Conservation (phyloP, 1,139 yeast genomes). For the Pichia sp. region DNA sequence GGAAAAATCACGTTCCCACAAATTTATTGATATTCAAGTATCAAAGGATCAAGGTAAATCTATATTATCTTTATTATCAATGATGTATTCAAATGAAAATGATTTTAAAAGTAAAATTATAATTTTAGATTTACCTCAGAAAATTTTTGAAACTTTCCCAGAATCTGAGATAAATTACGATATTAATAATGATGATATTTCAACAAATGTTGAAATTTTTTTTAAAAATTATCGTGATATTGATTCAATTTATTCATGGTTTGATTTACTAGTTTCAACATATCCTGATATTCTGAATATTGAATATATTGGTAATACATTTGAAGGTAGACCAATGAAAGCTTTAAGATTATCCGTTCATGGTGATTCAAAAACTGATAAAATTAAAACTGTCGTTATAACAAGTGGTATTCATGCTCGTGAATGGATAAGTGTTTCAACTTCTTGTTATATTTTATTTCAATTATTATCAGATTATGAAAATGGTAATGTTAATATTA, state of each 20-base stretch:
- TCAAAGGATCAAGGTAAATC: constrained; percentile 22
- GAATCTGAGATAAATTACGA: constrained; percentile 13
- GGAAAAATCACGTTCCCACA: constrained; percentile 31
- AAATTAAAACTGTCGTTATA: constrained; percentile 63
- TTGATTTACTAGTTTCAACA: constrained; percentile 47
- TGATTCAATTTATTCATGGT: constrained; percentile 66
- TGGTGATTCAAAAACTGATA: constrained; percentile 26
- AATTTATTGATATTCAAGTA: constrained; percentile 37
- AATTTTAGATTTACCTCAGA: constrained; percentile 53
- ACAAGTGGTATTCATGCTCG: constrained; percentile 87
- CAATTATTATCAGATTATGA: constrained; percentile 50
- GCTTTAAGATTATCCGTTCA: constrained; percentile 58
- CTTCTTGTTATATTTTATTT: constrained; percentile 58
- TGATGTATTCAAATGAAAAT: constrained; percentile 16
- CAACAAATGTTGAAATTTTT: constrained; percentile 32
- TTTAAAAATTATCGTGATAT: constrained; percentile 68
- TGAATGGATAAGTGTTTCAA: constrained; percentile 79
- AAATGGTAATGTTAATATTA: constrained; percentile 33
- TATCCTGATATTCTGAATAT: constrained; percentile 55
- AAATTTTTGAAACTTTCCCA: constrained; percentile 52
- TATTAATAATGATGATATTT: constrained; percentile 15
- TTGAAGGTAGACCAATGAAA: constrained; percentile 63
- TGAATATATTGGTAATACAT: constrained; percentile 68
- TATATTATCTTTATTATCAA: constrained; percentile 12
- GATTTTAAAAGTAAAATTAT: constrained; percentile 33